phyloP scores from a whole-genome alignment of 352 stramenopile species.

The Phytophthora boehmeriae region DNA sequence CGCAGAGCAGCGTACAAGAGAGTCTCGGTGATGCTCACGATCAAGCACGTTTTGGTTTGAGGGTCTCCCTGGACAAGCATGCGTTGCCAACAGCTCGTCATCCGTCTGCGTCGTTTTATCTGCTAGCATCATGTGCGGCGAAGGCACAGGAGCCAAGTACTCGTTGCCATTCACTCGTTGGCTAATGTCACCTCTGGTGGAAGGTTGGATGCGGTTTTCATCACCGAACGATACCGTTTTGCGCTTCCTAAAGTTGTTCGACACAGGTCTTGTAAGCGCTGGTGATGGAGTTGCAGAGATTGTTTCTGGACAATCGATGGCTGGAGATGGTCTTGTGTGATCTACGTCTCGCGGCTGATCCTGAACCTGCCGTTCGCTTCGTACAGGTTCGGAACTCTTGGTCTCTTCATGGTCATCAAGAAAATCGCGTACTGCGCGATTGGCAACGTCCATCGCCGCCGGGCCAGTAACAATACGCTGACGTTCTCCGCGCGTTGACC shows the following conservation, averaged over 20 bases:
- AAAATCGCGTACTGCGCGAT: constrained; percentile 40
- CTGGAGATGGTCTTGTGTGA: neutral
- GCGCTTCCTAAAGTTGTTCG: constrained; percentile 16
- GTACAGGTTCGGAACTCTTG: constrained; percentile 14
- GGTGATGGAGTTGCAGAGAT: neutral
- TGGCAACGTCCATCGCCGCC: constrained; percentile 45
- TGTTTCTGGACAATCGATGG: neutral
- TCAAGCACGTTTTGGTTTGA: neutral
- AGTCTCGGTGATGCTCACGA: neutral
- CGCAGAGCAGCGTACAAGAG: constrained; percentile 4
- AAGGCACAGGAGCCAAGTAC: constrained; percentile 3
- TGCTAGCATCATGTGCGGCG: constrained; percentile 20
- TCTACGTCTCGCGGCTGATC: neutral
- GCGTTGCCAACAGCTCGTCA: constrained; percentile 8
- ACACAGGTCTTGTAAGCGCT: neutral
- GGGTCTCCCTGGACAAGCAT: neutral
- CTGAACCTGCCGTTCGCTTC: neutral
- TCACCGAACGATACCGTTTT: constrained; percentile 36
- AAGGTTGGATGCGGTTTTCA: neutral
- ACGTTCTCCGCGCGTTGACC: constrained; percentile 23
- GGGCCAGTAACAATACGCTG: constrained; percentile 34
- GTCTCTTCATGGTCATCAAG: constrained; percentile 26
- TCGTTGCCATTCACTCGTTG: constrained; percentile 3
- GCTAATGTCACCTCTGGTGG: neutral
- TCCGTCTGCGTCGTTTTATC: constrained; percentile 50